phyloP scores from a whole-genome alignment of 805 yeast genomes.

The Lachancea nothofagi region DNA sequence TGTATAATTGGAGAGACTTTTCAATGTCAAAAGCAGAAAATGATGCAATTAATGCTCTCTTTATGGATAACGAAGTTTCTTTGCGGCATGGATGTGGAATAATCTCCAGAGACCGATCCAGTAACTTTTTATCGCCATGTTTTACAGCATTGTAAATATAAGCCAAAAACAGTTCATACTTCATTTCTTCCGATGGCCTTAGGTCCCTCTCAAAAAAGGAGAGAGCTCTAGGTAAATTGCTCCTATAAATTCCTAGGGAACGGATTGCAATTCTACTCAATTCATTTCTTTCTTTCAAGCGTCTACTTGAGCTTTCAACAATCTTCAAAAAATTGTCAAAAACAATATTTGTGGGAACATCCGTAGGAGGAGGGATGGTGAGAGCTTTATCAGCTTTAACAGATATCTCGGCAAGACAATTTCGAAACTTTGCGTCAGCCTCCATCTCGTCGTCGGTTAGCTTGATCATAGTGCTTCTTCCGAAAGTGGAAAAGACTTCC shows the following conservation, averaged over 20 bases:
- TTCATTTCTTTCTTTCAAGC: background rate
- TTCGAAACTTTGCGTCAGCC: slow-evolving; percentile 4
- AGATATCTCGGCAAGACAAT: slow-evolving; percentile 7
- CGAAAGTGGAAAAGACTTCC: slow-evolving; percentile 15
- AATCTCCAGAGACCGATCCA: slow-evolving; percentile 38
- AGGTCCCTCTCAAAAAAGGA: background rate
- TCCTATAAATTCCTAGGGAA: slow-evolving; percentile 1
- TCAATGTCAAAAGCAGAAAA: slow-evolving; percentile 37
- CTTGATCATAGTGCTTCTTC: slow-evolving; percentile 11
- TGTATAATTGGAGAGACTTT: slow-evolving; percentile 40
- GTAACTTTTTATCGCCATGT: slow-evolving; percentile 25
- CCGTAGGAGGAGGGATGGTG: slow-evolving; percentile 25
- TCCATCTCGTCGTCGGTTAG: slow-evolving; percentile 17
- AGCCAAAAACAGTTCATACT: slow-evolving; percentile 37
- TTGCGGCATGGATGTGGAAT: slow-evolving; percentile 25
- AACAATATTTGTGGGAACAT: slow-evolving; percentile 18
- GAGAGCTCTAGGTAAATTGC: background rate
- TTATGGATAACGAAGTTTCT: slow-evolving; percentile 29
- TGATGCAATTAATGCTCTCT: slow-evolving; percentile 41
- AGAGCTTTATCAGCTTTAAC: slow-evolving; percentile 2
- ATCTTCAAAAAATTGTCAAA: background rate
- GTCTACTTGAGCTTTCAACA: background rate
- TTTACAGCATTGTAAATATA: slow-evolving; percentile 39
- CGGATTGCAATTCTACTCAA: background rate
- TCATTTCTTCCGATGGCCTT: slow-evolving; percentile 13